Evolutionary conservation across 1,284 basidiomycete species (phyloP).

Genomic region (Puccinia horiana): DNA sequence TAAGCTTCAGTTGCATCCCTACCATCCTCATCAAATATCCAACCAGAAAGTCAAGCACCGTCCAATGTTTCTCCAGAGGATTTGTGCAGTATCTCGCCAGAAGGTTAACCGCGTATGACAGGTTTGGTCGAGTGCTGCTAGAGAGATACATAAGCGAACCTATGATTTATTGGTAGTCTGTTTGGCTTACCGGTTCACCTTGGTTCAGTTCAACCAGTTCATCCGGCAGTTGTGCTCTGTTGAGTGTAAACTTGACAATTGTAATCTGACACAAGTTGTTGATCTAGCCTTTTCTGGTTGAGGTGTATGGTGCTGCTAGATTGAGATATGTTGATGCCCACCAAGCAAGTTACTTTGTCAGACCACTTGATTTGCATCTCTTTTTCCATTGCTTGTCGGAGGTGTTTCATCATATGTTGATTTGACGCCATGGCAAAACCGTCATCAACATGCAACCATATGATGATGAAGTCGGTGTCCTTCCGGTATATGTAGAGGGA

Average conservation of each 20-base stretch:
- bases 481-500: constrained; percentile 4
- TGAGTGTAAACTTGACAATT: background rate
- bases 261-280: background rate
- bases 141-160: constrained; percentile 17
- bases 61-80: background rate
- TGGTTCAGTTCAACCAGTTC: background rate
- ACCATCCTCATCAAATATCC: background rate
- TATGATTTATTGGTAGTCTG: background rate
- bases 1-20: background rate
- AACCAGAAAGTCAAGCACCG: background rate
- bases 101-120: constrained; percentile 6
- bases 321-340: background rate
- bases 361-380: constrained; percentile 11
- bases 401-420: background rate
- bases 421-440: background rate
- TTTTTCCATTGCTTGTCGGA: background rate
- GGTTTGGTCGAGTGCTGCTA: background rate
- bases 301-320: background rate
- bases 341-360: background rate
- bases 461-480: background rate
- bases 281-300: background rate
- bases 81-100: background rate
- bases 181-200: background rate
- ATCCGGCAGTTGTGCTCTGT: background rate
- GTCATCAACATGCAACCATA: constrained; percentile 40